Evolutionary conservation across 2,329 filamentous ascomycete species (phyloP).

Genomic region (Colletotrichum navitas): DNA sequence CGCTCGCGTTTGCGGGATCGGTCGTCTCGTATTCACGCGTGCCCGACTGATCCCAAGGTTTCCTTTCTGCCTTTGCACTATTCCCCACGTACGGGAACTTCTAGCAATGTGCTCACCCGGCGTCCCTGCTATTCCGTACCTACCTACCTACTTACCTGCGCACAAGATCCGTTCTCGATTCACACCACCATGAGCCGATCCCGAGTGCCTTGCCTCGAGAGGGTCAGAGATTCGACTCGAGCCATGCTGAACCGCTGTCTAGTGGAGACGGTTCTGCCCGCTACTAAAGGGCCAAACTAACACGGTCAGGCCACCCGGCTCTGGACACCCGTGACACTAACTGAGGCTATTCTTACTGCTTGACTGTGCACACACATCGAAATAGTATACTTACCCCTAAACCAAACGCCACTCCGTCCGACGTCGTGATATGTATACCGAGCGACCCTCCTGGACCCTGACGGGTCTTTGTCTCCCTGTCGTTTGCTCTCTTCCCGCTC

Average conservation of each 20-base stretch:
- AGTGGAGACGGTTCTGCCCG: constrained; percentile 5
- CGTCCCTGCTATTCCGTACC: too few relatives aligned
- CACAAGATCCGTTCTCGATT: not conserved
- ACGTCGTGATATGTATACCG: constrained; percentile 33
- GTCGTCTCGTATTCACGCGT: not conserved
- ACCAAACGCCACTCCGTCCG: constrained; percentile 11
- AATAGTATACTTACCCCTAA: constrained; percentile 37
- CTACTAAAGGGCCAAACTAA: constrained; percentile 6
- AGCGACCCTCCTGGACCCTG: constrained; percentile 28
- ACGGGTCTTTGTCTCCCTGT: not conserved
- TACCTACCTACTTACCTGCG: not conserved
- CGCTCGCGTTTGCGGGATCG: not conserved
- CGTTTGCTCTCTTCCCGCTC: not conserved
- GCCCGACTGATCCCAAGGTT: too few relatives aligned
- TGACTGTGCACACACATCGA: constrained; percentile 23
- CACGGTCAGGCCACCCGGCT: constrained; percentile 9
- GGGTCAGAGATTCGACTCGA: constrained; percentile 8
- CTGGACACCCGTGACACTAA: constrained; percentile 14
- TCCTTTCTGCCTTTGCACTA: not conserved
- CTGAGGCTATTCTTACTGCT: constrained; percentile 26
- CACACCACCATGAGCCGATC: not conserved
- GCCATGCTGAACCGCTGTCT: constrained; percentile 7
- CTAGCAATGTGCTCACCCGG: not conserved
- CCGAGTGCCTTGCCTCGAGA: constrained; percentile 1
- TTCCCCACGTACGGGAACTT: not conserved